Base-by-base conservation (phyloP, 2,329 filamentous ascomycete genomes). In the Botrytis aclada region DNA sequence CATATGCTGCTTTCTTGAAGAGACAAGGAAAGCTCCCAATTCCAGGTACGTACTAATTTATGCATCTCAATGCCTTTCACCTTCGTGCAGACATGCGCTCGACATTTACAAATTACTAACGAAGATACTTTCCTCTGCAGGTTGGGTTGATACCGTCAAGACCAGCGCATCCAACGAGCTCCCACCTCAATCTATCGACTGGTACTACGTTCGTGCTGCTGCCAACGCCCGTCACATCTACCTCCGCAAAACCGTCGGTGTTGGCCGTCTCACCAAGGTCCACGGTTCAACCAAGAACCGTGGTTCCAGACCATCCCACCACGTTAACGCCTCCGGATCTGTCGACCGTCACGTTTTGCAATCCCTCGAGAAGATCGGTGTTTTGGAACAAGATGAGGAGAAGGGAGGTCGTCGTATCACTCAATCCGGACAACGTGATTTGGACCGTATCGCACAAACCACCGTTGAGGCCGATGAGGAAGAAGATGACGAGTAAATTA, bases 101-200 rank as follows among this genome's bases (percentile, higher is more conserved):
- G 6, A 12, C 5, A 64, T n/a, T 64, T 62, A 70, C 69, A 56
- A 32, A 20, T 69, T 71, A 39, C 70, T 72, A 66, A 72, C 62
- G 14, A 56, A 29, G n/a, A 25, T 3, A 9, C n/a, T 22, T 34
- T 2, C 67, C 69, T 7, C n/a, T 8, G 3, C 75, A 97, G 94
- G 94, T 88, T 98, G 95, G 95, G 95, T 98, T 85, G 96, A 99
- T 85, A 98, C 95, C 83, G 96, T 98, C 88, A 99, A 99, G 93
- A 98, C 95, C 81, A 95, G 94, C 82, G 89, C 92, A 84, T 92
- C 93, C 84, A 97, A 97, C 87, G 96, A 99, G 89, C 93, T 99
- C 81, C 95, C 95, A 83, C 96, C 95, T 83, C 95, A 98, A 90
- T 92, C 95, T 85, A 93, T 95, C 84, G 96, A 99, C 90, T 99